Evolutionary conservation across 257 asterid genomes (phyloP).

Genomic region (Nicotiana tabacum): DNA sequence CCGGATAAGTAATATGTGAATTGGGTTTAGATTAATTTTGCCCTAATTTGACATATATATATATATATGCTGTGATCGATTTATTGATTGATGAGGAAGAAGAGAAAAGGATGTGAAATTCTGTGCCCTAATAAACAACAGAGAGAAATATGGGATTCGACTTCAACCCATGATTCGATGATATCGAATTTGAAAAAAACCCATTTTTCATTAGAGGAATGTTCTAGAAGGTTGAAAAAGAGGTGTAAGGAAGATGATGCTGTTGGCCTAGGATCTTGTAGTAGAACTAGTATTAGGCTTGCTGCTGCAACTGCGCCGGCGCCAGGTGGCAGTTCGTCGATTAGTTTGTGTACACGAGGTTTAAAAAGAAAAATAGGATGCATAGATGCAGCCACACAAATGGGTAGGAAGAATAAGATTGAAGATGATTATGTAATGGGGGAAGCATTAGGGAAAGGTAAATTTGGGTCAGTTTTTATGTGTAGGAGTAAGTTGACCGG

Average conservation of each 20-base stretch:
- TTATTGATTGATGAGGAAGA: conserved; percentile 38
- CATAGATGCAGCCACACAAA: conserved; percentile 36
- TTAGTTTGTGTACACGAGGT: conserved; percentile 31
- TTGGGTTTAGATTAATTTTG: background rate
- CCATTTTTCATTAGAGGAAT: conserved; percentile 38
- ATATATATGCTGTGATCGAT: background rate
- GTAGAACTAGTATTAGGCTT: conserved; percentile 30
- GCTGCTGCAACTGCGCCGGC: conserved; percentile 39
- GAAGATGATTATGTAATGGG: conserved; percentile 36
- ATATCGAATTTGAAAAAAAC: conserved; percentile 30
- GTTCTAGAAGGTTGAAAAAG: conserved; percentile 35
- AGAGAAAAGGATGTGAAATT: conserved; percentile 44
- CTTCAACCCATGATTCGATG: conserved; percentile 19
- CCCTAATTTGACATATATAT: background rate
- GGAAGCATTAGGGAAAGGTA: conserved; percentile 36
- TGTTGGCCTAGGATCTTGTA: conserved; percentile 29
- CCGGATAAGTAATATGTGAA: background rate
- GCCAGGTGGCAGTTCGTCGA: conserved; percentile 30
- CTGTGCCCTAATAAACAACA: conserved; percentile 11
- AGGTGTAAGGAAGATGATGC: conserved; percentile 37
- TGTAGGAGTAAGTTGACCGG: conserved; percentile 37
- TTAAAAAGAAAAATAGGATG: conserved; percentile 44
- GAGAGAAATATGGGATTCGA: conserved; percentile 17
- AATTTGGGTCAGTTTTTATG: conserved; percentile 39
- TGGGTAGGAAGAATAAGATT: conserved; percentile 40